A percentile compares a stretch with the other conserved stretches of the same genome.
Evolutionary conservation across 2,329 filamentous ascomycete genomes (phyloP).

Genomic region (Ophiostoma quercus): DNA sequence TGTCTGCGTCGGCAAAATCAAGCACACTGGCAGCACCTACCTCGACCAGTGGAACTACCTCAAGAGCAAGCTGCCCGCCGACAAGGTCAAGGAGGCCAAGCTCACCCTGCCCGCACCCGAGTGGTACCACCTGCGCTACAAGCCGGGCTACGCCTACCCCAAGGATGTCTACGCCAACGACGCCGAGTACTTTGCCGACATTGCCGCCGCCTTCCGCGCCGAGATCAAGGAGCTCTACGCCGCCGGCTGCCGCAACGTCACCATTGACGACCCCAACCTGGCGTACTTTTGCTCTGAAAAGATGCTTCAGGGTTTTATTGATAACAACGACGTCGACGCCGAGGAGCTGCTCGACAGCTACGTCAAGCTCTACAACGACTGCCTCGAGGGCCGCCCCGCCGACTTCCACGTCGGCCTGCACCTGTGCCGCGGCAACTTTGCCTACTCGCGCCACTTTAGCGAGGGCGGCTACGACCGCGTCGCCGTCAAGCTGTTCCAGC

Average conservation of each 20-base stretch:
- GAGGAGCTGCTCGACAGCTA: slow-evolving; percentile 65
- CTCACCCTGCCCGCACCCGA: slow-evolving; percentile 57
- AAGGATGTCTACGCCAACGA: slow-evolving; percentile 45
- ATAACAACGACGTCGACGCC: slow-evolving; percentile 51
- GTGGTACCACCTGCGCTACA: slow-evolving; percentile 56
- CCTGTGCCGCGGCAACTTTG: slow-evolving; percentile 58
- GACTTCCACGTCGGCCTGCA: slow-evolving; percentile 70
- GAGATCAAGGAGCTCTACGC: slow-evolving; percentile 47
- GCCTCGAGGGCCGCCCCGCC: slow-evolving; percentile 53
- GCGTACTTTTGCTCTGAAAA: slow-evolving; percentile 63
- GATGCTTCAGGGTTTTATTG: slow-evolving; percentile 55
- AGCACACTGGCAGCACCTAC: slow-evolving; percentile 42
- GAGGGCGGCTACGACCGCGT: slow-evolving; percentile 61
- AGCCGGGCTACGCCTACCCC: slow-evolving; percentile 45
- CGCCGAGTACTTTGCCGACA: slow-evolving; percentile 47
- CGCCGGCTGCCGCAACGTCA: slow-evolving; percentile 48
- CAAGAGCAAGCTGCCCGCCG: slow-evolving; percentile 48
- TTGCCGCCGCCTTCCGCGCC: slow-evolving; percentile 46
- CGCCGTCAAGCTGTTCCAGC: slow-evolving; percentile 54
- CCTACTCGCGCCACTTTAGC: slow-evolving; percentile 58
- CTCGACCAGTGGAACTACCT: slow-evolving; percentile 41
- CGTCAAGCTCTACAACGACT: slow-evolving; percentile 68
- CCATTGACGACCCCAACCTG: slow-evolving; percentile 60
- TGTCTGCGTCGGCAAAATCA: slow-evolving; percentile 44
- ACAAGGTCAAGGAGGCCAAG: slow-evolving; percentile 60